phyloP scores from a whole-genome alignment of 1,139 yeast genomes.

The Candida smagusa region DNA sequence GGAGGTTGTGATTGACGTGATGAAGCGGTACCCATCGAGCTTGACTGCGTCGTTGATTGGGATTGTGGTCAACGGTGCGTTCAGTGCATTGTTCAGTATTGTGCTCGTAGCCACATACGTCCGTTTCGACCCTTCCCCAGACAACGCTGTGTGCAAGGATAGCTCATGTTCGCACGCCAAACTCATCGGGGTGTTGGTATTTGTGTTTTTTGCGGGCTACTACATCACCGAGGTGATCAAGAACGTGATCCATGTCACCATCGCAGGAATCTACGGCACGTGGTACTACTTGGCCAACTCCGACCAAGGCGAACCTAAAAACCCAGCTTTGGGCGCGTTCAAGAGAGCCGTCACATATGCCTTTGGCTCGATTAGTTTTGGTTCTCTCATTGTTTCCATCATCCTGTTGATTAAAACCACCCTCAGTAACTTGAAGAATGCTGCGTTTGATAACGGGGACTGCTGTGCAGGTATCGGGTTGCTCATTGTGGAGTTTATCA shows the following conservation, averaged over 20 bases:
- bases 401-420: constrained; percentile 63
- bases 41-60: constrained; percentile 64
- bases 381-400: constrained; percentile 76
- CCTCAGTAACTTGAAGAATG: constrained; percentile 44
- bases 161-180: constrained; percentile 67
- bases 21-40: constrained; percentile 68
- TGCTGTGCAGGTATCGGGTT: constrained; percentile 53
- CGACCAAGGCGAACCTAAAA: constrained; percentile 77
- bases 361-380: constrained; percentile 88
- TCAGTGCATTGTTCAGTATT: constrained; percentile 62
- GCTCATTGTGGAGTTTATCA: constrained; percentile 56
- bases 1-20: constrained; percentile 70
- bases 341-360: constrained; percentile 82
- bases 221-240: constrained; percentile 82
- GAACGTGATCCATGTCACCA: constrained; percentile 81
- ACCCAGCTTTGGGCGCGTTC: constrained; percentile 81
- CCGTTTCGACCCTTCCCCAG: constrained; percentile 51
- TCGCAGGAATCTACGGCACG: constrained; percentile 83
- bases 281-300: constrained; percentile 83
- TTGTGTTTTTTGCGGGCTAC: constrained; percentile 81
- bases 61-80: constrained; percentile 58
- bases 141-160: constrained; percentile 37
- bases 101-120: constrained; percentile 75
- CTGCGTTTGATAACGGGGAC: constrained; percentile 55
- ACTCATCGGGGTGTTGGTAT: constrained; percentile 64